A percentile compares a stretch with the other conserved stretches of the same genome.
These are phyloP conservation scores for Cercospora citrullina DNA, from an alignment of 2,329 filamentous ascomycete genomes.

Conservation along the genomic window DNA sequence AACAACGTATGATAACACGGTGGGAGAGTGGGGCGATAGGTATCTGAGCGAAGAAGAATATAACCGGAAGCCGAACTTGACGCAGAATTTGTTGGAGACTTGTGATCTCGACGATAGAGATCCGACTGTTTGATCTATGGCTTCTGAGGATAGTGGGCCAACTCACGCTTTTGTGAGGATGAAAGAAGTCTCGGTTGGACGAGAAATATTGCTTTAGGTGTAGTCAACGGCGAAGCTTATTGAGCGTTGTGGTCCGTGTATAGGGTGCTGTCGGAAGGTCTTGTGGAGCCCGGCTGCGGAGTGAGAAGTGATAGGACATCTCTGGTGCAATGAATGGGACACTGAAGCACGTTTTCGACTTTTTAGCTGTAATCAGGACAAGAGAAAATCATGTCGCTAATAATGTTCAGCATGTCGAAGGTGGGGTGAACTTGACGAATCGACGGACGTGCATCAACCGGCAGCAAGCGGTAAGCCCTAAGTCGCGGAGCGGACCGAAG, in stretches of 20 bases:
- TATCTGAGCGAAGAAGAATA: constrained; percentile 39
- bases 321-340: too few relatives aligned
- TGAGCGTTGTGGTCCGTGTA: too few relatives aligned
- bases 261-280: too few relatives aligned
- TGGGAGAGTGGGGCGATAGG: constrained; percentile 40
- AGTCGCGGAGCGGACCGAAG: not conserved
- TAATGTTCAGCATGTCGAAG: not conserved
- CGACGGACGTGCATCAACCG: not conserved
- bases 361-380: not conserved
- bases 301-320: too few relatives aligned
- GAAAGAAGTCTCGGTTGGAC: not conserved
- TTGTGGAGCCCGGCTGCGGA: too few relatives aligned
- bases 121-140: constrained; percentile 3
- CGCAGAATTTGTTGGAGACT: constrained; percentile 27
- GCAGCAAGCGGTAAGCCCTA: not conserved
- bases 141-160: not conserved
- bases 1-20: constrained; percentile 43
- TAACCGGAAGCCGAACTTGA: constrained; percentile 37
- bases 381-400: not conserved
- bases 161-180: too few relatives aligned
- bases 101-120: constrained; percentile 27
- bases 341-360: not conserved
- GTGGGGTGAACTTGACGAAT: not conserved
- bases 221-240: not conserved
- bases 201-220: not conserved